These are phyloP conservation scores for Beauveria pseudobassiana DNA, from an alignment of 2,329 filamentous ascomycete species.

Conservation along the genomic window DNA sequence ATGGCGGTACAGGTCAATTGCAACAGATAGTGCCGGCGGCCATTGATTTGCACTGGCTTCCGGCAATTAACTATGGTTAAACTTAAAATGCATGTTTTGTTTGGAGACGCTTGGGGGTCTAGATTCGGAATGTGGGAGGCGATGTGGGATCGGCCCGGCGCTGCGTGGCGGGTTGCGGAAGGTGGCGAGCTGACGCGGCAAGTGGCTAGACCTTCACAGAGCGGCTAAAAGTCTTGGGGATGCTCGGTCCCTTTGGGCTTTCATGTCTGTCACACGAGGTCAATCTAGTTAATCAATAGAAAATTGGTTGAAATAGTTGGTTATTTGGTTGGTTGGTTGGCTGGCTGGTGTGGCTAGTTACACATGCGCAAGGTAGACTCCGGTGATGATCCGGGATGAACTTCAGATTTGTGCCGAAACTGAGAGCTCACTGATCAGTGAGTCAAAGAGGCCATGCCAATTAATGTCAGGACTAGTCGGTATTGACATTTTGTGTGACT, in stretches of 20 bases:
- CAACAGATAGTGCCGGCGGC: too few species aligned
- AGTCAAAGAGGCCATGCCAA: too few species aligned
- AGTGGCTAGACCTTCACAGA: not conserved
- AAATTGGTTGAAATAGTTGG: not conserved
- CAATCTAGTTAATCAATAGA: too few species aligned
- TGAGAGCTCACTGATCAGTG: too few species aligned
- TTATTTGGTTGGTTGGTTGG: not conserved
- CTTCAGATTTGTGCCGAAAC: too few species aligned
- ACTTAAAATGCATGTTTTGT: not conserved
- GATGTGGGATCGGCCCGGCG: not conserved
- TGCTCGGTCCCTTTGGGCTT: not conserved
- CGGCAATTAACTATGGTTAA: not conserved
- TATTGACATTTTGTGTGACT: not conserved
- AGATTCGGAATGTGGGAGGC: constrained; percentile 3
- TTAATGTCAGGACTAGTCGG: not conserved
- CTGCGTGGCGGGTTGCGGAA: not conserved
- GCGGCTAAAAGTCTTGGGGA: not conserved
- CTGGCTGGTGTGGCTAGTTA: too few species aligned
- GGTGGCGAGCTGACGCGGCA: constrained; percentile 7
- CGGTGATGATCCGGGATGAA: not conserved
- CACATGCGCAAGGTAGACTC: too few species aligned
- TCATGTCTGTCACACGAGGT: not conserved
- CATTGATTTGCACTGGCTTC: not conserved
- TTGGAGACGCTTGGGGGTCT: too few species aligned
- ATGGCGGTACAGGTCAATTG: not conserved